A percentile compares a stretch with the other conserved stretches of the same genome.
phyloP scores from a whole-genome alignment of 2,329 filamentous ascomycete genomes.

The Madurella mycetomatis region DNA sequence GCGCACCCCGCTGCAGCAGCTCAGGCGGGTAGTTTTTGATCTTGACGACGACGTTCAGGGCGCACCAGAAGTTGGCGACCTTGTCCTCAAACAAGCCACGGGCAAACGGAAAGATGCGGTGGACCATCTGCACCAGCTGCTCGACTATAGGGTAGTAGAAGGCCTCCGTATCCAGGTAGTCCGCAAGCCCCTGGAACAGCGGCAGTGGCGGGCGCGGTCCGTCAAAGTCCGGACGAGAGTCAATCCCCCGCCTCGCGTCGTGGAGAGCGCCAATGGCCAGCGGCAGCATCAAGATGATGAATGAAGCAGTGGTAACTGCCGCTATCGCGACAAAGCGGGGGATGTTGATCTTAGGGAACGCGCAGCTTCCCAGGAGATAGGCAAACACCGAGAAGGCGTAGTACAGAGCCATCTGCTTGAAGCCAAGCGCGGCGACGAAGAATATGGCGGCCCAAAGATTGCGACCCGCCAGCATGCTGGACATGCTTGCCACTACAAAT shows the following conservation, averaged over 20 bases:
- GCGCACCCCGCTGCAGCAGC: constrained; percentile 70
- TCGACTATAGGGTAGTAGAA: constrained; percentile 71
- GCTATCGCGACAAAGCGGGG: constrained; percentile 70
- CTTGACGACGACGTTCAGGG: constrained; percentile 84
- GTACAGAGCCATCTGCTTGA: constrained; percentile 99
- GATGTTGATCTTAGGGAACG: constrained; percentile 68
- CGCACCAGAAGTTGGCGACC: constrained; percentile 97
- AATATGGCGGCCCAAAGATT: constrained; percentile 87
- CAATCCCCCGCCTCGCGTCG: constrained; percentile 61
- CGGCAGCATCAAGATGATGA: constrained; percentile 70
- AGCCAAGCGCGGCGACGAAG: constrained; percentile 89
- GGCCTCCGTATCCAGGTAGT: constrained; percentile 58
- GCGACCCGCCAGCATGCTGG: constrained; percentile 79
- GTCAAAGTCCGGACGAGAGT: constrained; percentile 52
- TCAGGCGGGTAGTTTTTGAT: constrained; percentile 67
- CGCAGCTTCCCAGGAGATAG: constrained; percentile 80
- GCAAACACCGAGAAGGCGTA: constrained; percentile 92
- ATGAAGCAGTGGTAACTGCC: constrained; percentile 66
- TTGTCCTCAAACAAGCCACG: constrained; percentile 98
- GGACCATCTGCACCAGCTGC: constrained; percentile 76
- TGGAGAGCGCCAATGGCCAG: constrained; percentile 68
- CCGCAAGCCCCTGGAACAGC: constrained; percentile 53
- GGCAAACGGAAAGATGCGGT: constrained; percentile 93
- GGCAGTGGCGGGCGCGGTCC: constrained; percentile 59
- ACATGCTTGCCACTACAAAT: constrained; percentile 78